These are phyloP conservation scores for Aphanomyces astaci DNA, from an alignment of 352 stramenopile species.

Conservation along the genomic window DNA sequence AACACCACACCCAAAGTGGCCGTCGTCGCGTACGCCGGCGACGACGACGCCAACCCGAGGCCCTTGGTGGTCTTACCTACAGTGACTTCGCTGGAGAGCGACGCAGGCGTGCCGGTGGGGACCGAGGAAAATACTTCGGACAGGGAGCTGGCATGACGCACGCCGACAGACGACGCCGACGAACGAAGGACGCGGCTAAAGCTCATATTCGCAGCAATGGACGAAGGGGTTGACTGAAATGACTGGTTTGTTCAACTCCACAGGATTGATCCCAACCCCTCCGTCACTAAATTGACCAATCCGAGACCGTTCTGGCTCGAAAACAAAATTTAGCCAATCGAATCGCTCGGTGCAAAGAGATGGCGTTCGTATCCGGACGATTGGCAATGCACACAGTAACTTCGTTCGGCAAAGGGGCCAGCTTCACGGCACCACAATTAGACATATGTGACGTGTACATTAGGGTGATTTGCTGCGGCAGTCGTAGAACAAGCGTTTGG, in stretches of 20 bases:
- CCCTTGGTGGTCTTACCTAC: conserved; percentile 6
- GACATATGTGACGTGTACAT: no score
- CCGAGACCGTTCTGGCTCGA: neutral
- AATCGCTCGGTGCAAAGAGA: neutral
- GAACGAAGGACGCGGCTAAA: conserved; percentile 21
- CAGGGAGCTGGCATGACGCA: conserved; percentile 6
- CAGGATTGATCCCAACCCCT: conserved; percentile 3
- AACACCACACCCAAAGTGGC: conserved; percentile 63
- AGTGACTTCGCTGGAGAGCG: conserved; percentile 11
- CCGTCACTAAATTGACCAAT: conserved; percentile 7
- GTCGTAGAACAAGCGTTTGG: no score
- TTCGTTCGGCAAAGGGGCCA: neutral
- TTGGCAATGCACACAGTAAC: neutral
- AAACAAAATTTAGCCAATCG: neutral
- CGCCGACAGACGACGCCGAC: conserved; percentile 1
- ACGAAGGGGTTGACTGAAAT: conserved; percentile 23
- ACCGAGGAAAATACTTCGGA: conserved; percentile 16
- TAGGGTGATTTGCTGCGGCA: no score
- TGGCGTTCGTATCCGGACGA: conserved; percentile 7
- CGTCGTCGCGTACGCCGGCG: conserved; percentile 10
- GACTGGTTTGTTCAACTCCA: conserved; percentile 19
- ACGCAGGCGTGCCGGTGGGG: neutral
- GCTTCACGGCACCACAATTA: no score
- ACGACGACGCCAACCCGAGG: conserved; percentile 10
- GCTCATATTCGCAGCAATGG: conserved; percentile 16